These are phyloP conservation scores for Solanum phureja DNA, from an alignment of 257 asterid species.

Conservation along the genomic window DNA sequence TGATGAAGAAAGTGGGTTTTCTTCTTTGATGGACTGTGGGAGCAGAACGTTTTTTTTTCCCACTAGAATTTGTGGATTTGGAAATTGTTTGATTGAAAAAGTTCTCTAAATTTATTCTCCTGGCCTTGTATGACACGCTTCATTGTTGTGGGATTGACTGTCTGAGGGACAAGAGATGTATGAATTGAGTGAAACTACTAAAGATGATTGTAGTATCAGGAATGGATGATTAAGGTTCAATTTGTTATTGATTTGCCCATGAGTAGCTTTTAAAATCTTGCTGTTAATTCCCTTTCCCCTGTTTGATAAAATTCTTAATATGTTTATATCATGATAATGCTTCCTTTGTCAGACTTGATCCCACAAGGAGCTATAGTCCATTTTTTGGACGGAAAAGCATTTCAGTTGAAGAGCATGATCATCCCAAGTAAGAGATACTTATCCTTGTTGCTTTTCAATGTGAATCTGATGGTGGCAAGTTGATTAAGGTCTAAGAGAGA, in stretches of 20 bases:
- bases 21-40: background rate
- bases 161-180: background rate
- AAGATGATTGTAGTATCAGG: background rate
- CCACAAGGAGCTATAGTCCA: background rate
- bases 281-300: background rate
- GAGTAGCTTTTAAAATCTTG: background rate
- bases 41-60: background rate
- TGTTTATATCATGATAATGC: background rate
- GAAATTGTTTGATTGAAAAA: background rate
- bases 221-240: background rate
- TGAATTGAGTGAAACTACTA: background rate
- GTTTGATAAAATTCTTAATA: background rate
- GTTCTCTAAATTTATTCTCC: background rate
- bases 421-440: conserved; percentile 11
- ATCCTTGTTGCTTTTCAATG: background rate
- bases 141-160: background rate
- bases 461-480: background rate
- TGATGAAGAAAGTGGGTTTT: background rate
- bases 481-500: background rate
- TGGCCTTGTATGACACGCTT: background rate
- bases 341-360: conserved; percentile 10
- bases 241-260: background rate
- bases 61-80: background rate
- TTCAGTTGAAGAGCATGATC: background rate
- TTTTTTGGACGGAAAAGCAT: conserved; percentile 1